phyloP scores from a whole-genome alignment of 179 eudicot species.

The Silene noctiflora region DNA sequence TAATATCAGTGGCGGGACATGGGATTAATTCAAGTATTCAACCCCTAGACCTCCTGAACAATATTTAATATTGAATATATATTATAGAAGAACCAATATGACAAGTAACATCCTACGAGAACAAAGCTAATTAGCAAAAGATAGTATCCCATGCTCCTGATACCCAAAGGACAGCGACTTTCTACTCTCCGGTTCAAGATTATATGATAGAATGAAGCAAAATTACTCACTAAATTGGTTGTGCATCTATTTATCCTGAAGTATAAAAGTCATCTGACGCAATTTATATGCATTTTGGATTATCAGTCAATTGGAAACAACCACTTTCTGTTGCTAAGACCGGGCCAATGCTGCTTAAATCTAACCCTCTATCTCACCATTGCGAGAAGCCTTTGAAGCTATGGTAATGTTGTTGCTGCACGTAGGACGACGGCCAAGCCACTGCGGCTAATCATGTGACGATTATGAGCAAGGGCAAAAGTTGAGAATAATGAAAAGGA shows the following conservation, averaged over 20 bases:
- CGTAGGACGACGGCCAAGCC: not conserved
- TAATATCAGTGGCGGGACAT: not conserved
- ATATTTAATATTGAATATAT: not conserved
- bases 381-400: not conserved
- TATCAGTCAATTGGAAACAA: not conserved
- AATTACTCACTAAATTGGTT: not conserved
- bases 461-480: constrained; percentile 10
- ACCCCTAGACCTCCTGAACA: not conserved
- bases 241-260: not conserved
- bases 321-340: not conserved
- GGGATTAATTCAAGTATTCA: not conserved
- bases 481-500: not conserved
- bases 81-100: not conserved
- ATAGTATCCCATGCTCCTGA: not conserved
- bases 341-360: not conserved
- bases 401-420: not conserved
- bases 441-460: constrained; percentile 1
- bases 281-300: not conserved
- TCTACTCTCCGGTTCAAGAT: not conserved
- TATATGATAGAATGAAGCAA: not conserved
- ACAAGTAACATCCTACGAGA: not conserved
- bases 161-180: not conserved
- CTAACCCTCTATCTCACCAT: not conserved
- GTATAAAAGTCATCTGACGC: not conserved
- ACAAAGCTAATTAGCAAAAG: not conserved